Percentiles rank a stretch among this genome's conserved stretches.
phyloP scores from a whole-genome alignment of 495 filamentous ascomycete genomes.

The Gamarada debralockiae region DNA sequence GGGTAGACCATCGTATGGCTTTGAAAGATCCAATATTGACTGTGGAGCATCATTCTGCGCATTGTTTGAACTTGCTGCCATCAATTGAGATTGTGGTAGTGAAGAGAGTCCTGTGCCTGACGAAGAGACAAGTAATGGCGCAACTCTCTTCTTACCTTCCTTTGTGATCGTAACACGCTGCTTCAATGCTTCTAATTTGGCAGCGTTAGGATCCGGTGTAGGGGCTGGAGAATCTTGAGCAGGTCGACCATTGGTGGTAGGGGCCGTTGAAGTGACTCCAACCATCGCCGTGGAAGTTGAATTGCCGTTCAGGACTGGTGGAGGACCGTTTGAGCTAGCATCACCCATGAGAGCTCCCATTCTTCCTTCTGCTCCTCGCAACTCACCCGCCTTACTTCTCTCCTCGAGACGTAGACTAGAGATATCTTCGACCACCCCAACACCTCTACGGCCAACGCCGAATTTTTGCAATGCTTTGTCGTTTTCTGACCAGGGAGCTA shows the following conservation, averaged over 20 bases:
- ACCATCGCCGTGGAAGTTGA: conserved; percentile 13
- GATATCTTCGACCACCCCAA: conserved; percentile 85
- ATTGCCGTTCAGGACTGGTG: conserved; percentile 19
- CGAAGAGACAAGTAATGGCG: conserved; percentile 84
- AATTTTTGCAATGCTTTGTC: conserved; percentile 90
- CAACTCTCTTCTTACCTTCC: conserved; percentile 94
- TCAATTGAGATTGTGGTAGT: conserved; percentile 77
- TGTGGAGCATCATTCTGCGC: conserved; percentile 72
- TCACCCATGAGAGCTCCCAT: conserved; percentile 99
- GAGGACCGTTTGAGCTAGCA: conserved; percentile 26
- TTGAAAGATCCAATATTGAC: conserved; percentile 84
- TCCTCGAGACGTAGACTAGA: conserved; percentile 86
- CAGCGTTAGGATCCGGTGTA: conserved; percentile 49
- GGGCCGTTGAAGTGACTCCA: conserved; percentile 12
- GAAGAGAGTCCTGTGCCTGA: conserved; percentile 79
- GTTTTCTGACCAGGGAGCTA: conserved; percentile 77
- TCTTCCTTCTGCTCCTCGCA: conserved; percentile 82
- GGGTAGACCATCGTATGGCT: conserved; percentile 90
- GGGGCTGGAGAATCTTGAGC: conserved; percentile 11
- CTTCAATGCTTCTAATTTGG: conserved; percentile 76
- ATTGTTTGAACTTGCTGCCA: conserved; percentile 62
- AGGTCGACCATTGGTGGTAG: conserved; percentile 17
- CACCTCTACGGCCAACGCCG: conserved; percentile 77
- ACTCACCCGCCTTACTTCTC: conserved; percentile 83
- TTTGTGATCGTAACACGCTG: conserved; percentile 91